Base-by-base conservation (phyloP, 352 stramenopile species). In the Lagenidium sp. region DNA sequence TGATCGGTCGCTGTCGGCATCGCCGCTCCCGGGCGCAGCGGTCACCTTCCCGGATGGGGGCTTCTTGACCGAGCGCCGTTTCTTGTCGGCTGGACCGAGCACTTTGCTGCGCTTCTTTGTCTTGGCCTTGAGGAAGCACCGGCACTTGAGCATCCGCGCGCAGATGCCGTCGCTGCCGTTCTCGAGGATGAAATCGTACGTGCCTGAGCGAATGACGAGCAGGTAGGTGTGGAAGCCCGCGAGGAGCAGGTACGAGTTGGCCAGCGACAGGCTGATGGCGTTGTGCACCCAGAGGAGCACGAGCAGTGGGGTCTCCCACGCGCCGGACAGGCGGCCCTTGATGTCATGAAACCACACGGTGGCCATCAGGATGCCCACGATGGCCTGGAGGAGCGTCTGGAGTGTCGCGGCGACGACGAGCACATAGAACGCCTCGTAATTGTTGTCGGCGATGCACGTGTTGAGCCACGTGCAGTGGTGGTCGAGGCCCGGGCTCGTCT, bases 391-490 rank as follows among this genome's bases (percentile, higher is more conserved):
- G 24, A 75, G 22, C 1, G 70, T 80, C 54, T 87, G 60, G 10
- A 71, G 51, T 21, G 72, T 79, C 31, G 74, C 62, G 13, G 65
- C 61, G 15, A 84, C 48, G 13, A 92, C 78, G 11, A 94, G 52
- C 19, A 59, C 72, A 53, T 87, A 94, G 40, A 94, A 94, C 4
- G 79, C 60, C 40, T 83, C 77, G 54, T 93, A 93, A 52, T 93
- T 89, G 45, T 55, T 79, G 47, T 85, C 75, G 10, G 68, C 77
- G 36, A 93, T 90, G 55, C 80, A 90, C 5, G 80, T 93, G 50
- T 93, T 93, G 40, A 93, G 62, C 78, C 80, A 93, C 16, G 80
- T 89, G 60, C 80, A 93, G 52, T 93, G 80, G 49, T 93, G 80
- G 36, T 93, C 80, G 6, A 93, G 59, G 0, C 77, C 73, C 7